phyloP scores from a whole-genome alignment of 108 stramenopile species.

The Discostella pseudostelligera region DNA sequence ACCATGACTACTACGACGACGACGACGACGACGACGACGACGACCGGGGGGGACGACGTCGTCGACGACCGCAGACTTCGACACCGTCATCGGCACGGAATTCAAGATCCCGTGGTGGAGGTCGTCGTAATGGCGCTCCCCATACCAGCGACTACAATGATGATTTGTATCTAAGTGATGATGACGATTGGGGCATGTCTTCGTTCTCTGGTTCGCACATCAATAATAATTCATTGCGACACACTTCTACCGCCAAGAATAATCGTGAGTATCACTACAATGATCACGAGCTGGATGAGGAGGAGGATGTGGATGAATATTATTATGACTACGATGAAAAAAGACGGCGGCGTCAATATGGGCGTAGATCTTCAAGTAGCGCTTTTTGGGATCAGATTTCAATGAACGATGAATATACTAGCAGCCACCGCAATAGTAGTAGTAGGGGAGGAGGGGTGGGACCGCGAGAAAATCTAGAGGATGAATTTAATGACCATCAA shows the following conservation, averaged over 20 bases:
- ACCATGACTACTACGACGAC: neutral
- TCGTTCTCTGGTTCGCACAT: constrained; percentile 10
- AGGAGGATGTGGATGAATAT: constrained; percentile 12
- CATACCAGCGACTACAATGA: too few relatives aligned
- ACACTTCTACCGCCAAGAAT: neutral
- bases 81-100: too few relatives aligned
- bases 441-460: too few relatives aligned
- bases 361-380: neutral
- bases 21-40: neutral
- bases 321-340: constrained; percentile 12
- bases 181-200: constrained; percentile 41
- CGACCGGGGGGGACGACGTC: neutral
- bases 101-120: too few relatives aligned
- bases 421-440: neutral
- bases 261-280: neutral
- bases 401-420: too few relatives aligned
- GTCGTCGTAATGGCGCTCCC: too few relatives aligned
- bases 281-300: too few relatives aligned
- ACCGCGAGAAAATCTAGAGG: too few relatives aligned
- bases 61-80: neutral
- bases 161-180: constrained; percentile 30
- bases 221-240: neutral
- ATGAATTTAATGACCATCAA: too few relatives aligned
- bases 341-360: neutral
- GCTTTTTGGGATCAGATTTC: neutral